phyloP scores from a whole-genome alignment of 163 green algal genomes.

The Scenedesmus sp. region DNA sequence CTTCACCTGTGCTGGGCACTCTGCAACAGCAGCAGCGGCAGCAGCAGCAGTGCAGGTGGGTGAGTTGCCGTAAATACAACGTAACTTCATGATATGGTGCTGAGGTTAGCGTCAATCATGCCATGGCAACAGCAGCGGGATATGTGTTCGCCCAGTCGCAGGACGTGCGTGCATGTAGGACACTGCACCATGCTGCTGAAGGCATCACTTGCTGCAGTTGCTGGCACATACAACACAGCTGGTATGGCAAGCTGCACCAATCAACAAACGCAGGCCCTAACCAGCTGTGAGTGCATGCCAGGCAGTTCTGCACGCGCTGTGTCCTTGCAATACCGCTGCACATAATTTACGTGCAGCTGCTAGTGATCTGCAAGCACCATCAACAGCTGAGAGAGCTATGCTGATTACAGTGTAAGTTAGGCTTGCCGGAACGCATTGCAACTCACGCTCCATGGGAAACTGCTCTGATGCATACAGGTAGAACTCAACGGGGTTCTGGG shows the following conservation, averaged over 20 bases:
- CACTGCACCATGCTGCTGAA: no score
- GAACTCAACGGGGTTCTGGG: constrained; percentile 28
- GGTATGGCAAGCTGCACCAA: neutral
- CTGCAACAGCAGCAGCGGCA: neutral
- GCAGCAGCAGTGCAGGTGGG: neutral
- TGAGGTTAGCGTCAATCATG: neutral
- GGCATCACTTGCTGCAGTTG: no score
- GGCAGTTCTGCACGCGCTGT: neutral
- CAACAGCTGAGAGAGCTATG: neutral
- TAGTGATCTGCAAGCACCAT: neutral
- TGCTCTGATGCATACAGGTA: constrained; percentile 39
- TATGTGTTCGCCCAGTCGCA: no score
- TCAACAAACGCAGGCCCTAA: no score
- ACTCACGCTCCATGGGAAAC: constrained; percentile 26
- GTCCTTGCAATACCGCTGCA: neutral
- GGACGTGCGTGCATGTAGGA: no score
- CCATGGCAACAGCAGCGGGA: neutral
- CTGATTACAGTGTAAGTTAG: neutral
- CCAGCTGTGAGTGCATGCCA: neutral
- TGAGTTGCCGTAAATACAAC: neutral
- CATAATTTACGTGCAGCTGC: neutral
- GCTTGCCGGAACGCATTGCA: neutral
- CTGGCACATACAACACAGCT: neutral
- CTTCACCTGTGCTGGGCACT: neutral
- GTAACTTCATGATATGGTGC: neutral